phyloP scores from a whole-genome alignment of 495 filamentous ascomycete species.

The Viridothelium virens region DNA sequence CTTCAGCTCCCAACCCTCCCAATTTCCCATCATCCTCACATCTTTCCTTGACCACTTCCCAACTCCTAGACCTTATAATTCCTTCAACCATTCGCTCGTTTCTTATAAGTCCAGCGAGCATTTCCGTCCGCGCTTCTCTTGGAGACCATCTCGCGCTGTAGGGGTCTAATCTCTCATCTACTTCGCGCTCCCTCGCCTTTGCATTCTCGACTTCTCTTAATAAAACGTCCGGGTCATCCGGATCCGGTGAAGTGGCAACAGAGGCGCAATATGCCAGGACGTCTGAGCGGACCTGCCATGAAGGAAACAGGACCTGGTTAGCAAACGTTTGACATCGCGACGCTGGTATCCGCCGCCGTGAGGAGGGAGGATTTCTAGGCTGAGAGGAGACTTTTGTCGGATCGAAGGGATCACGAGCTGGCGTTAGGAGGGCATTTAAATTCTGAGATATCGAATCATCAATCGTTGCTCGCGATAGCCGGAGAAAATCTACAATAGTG shows the following conservation, averaged over 20 bases:
- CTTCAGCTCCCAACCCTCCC: slow-evolving; percentile 45
- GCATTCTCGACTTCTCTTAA: slow-evolving; percentile 62
- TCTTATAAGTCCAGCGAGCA: slow-evolving; percentile 64
- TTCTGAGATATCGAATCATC: slow-evolving; percentile 93
- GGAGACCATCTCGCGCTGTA: slow-evolving; percentile 84
- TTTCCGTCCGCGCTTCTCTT: slow-evolving; percentile 74
- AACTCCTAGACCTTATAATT: slow-evolving; percentile 76
- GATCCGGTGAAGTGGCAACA: slow-evolving; percentile 81
- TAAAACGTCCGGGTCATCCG: slow-evolving; percentile 73
- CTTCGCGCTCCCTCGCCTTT: slow-evolving; percentile 61
- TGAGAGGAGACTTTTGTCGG: slow-evolving; percentile 64
- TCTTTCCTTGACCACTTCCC: slow-evolving; percentile 71
- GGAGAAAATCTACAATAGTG: slow-evolving; percentile 73
- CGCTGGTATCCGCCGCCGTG: slow-evolving; percentile 46
- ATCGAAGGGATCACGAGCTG: slow-evolving; percentile 63
- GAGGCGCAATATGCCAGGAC: slow-evolving; percentile 83
- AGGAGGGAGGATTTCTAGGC: slow-evolving; percentile 32
- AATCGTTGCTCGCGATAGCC: slow-evolving; percentile 71
- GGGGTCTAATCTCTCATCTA: slow-evolving; percentile 87
- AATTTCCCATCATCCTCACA: slow-evolving; percentile 51
- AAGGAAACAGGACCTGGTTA: slow-evolving; percentile 71
- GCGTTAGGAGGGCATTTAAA: slow-evolving; percentile 81
- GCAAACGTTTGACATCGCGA: slow-evolving; percentile 63
- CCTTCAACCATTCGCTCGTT: slow-evolving; percentile 81
- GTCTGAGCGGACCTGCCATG: slow-evolving; percentile 79